Percentiles rank a stretch among this genome's conserved stretches.
Conservation (phyloP, 108 stramenopile genomes). For the Schizochytrium sp. region DNA sequence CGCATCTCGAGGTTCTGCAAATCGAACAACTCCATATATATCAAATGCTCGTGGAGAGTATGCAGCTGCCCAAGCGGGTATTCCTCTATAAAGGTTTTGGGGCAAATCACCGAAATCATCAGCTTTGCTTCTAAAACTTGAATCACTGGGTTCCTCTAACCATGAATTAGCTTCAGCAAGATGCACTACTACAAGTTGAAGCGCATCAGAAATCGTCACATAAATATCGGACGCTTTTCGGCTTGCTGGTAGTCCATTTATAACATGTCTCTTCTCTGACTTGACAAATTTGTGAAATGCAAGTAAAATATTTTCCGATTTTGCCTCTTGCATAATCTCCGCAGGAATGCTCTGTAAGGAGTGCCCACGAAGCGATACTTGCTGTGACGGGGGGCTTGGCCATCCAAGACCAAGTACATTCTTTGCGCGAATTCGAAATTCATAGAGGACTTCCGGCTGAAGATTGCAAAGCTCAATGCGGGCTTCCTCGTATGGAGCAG, state of each 20-base stretch:
- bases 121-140: no score
- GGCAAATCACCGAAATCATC: no score
- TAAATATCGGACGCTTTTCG: neutral
- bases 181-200: conserved; percentile 8
- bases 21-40: neutral
- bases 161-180: neutral
- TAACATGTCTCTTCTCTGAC: neutral
- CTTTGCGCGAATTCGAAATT: neutral
- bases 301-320: neutral
- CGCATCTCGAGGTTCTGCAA: neutral
- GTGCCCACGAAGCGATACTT: neutral
- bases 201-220: neutral
- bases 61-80: neutral
- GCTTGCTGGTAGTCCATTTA: neutral
- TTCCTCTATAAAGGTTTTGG: neutral
- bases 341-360: neutral
- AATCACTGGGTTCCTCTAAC: neutral
- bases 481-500: neutral
- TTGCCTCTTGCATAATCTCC: neutral
- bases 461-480: neutral
- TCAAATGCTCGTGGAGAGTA: neutral
- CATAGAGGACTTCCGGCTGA: neutral
- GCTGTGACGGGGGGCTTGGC: neutral
- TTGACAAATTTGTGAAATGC: neutral
- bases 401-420: neutral